Evolutionary conservation across 352 stramenopile species (phyloP).

Genomic region (Paralagenidium karlingii): DNA sequence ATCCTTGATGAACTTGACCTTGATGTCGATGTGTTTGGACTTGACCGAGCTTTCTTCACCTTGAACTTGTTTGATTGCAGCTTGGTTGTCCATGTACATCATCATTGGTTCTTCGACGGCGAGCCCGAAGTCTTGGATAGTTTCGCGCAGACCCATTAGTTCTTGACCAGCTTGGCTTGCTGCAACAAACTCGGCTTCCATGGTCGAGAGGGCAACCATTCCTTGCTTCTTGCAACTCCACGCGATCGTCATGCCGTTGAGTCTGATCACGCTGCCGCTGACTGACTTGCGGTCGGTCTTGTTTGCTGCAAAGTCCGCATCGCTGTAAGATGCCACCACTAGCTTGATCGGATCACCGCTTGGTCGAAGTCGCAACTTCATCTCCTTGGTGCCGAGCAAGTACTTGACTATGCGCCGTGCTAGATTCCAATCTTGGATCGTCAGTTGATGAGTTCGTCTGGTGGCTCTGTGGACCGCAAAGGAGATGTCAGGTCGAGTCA

Average conservation of each 20-base stretch:
- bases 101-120: background rate
- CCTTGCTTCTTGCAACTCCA: conserved; percentile 11
- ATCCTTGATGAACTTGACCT: background rate
- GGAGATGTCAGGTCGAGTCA: conserved; percentile 11
- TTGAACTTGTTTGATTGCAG: background rate
- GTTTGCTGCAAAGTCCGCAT: conserved; percentile 11
- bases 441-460: conserved; percentile 3
- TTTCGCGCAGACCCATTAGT: conserved; percentile 2
- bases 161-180: conserved; percentile 1
- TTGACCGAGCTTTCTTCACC: background rate
- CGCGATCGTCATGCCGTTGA: conserved; percentile 7
- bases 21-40: background rate
- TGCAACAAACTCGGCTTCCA: conserved; percentile 10
- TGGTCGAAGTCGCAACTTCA: conserved; percentile 4
- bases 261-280: conserved; percentile 1
- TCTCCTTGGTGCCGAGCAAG: conserved; percentile 6
- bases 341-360: background rate
- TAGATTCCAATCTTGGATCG: conserved; percentile 2
- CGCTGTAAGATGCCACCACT: conserved; percentile 4
- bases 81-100: conserved; percentile 2
- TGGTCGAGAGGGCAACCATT: conserved; percentile 6
- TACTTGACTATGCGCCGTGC: conserved; percentile 12
- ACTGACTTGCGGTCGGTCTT: conserved; percentile 10
- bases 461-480: conserved; percentile 13
- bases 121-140: conserved; percentile 3